Conservation (phyloP, 176 grass and related monocot genomes). For the Pharus latifolius region DNA sequence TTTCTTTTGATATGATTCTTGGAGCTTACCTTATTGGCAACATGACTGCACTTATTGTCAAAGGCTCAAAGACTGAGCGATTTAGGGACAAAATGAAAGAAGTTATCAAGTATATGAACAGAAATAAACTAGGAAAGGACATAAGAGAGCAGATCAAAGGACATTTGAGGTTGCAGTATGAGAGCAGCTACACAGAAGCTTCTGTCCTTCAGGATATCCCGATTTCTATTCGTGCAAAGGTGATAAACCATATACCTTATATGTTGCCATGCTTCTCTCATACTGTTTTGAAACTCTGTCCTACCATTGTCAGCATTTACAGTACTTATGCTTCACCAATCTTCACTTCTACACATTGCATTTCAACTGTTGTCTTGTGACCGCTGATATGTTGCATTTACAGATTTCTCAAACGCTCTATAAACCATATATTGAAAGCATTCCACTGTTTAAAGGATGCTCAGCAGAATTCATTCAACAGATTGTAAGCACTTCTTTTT, state of each 20-base stretch:
- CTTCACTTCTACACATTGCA: neutral
- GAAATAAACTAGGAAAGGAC: constrained; percentile 76
- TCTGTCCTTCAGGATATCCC: constrained; percentile 91
- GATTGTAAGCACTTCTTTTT: constrained; percentile 54
- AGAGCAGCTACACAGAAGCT: constrained; percentile 89
- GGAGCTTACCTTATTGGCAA: constrained; percentile 97
- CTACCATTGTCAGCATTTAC: neutral
- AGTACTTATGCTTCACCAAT: neutral
- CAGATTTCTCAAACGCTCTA: constrained; percentile 96
- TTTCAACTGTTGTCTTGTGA: neutral
- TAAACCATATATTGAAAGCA: constrained; percentile 62
- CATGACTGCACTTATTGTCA: constrained; percentile 99
- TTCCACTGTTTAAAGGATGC: constrained; percentile 74
- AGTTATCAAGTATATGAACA: constrained; percentile 90
- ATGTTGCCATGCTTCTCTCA: neutral
- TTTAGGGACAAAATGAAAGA: constrained; percentile 99
- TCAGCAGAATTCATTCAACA: constrained; percentile 97
- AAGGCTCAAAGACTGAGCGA: constrained; percentile 87
- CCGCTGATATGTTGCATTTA: neutral
- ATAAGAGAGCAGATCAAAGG: constrained; percentile 90
- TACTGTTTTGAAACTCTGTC: neutral
- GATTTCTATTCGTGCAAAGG: constrained; percentile 86
- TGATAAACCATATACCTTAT: neutral
- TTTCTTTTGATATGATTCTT: constrained; percentile 99
- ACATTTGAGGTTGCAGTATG: constrained; percentile 83